Conservation (phyloP, 257 asterid genomes). For the Gynochthodes officinalis region DNA sequence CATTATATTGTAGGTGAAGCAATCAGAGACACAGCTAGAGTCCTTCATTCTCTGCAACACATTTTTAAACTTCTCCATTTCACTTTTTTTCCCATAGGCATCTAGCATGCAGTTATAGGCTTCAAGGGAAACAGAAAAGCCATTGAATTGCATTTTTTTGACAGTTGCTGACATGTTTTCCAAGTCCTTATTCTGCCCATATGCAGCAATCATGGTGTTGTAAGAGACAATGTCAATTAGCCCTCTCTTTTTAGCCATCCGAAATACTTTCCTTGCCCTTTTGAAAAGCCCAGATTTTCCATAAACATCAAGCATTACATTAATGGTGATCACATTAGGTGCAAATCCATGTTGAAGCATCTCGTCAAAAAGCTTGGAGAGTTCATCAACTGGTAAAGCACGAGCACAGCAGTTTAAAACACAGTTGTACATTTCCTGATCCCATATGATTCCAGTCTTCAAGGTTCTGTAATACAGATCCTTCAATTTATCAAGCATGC, state of each 20-base stretch:
- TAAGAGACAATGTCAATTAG: slow-evolving; percentile 67
- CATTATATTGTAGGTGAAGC: slow-evolving; percentile 61
- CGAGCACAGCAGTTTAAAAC: slow-evolving; percentile 82
- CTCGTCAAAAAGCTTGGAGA: slow-evolving; percentile 72
- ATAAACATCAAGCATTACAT: slow-evolving; percentile 73
- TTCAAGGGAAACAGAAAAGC: slow-evolving; percentile 79
- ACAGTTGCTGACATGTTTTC: slow-evolving; percentile 73
- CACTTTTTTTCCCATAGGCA: slow-evolving; percentile 83
- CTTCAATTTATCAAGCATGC: slow-evolving; percentile 52
- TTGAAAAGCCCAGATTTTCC: slow-evolving; percentile 75
- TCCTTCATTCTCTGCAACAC: slow-evolving; percentile 70
- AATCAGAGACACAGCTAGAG: slow-evolving; percentile 53
- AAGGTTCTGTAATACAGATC: slow-evolving; percentile 60
- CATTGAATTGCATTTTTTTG: slow-evolving; percentile 70
- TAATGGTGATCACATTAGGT: slow-evolving; percentile 66
- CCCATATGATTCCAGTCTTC: slow-evolving; percentile 64
- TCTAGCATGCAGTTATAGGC: slow-evolving; percentile 85
- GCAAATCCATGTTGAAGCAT: slow-evolving; percentile 70
- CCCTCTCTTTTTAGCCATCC: slow-evolving; percentile 70
- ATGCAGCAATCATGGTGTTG: slow-evolving; percentile 84
- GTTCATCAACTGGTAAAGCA: slow-evolving; percentile 89
- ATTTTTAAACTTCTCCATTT: slow-evolving; percentile 72
- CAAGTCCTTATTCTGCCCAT: slow-evolving; percentile 64
- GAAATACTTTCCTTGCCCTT: slow-evolving; percentile 59
- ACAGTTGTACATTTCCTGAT: slow-evolving; percentile 90